These are phyloP conservation scores for Geotrichum bryndzae DNA, from an alignment of 1,139 yeast genomes.

Conservation along the genomic window DNA sequence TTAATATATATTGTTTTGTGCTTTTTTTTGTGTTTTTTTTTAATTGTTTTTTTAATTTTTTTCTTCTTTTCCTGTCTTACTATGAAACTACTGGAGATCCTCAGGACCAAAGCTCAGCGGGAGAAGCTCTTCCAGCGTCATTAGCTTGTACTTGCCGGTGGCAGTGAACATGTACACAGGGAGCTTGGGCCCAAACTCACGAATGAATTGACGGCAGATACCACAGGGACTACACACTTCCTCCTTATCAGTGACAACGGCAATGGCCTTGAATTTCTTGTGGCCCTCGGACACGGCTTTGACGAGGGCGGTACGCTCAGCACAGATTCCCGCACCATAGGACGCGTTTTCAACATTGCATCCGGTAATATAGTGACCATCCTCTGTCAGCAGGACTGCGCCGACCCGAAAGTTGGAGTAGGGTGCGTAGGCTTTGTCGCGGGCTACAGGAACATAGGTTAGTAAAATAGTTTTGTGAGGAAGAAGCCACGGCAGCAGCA, in stretches of 20 bases:
- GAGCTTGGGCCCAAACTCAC: slow-evolving; percentile 53
- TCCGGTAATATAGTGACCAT: slow-evolving; percentile 53
- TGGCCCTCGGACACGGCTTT: slow-evolving; percentile 42
- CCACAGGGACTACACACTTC: slow-evolving; percentile 84
- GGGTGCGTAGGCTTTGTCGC: slow-evolving; percentile 59
- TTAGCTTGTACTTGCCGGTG: slow-evolving; percentile 30
- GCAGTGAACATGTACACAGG: slow-evolving; percentile 32
- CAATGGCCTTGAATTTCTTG: slow-evolving; percentile 52
- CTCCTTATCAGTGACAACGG: slow-evolving; percentile 59
- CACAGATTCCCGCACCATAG: slow-evolving; percentile 84
- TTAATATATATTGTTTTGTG: not conserved
- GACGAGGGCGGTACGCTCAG: slow-evolving; percentile 75
- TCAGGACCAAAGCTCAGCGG: slow-evolving; percentile 90
- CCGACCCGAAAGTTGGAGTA: slow-evolving; percentile 88
- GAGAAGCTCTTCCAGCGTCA: slow-evolving; percentile 53
- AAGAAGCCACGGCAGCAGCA: not conserved
- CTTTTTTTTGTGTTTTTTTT: not conserved
- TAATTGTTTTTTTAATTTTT: not conserved
- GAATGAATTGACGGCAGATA: slow-evolving; percentile 79
- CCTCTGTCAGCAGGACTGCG: slow-evolving; percentile 53
- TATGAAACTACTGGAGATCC: slow-evolving; percentile 37
- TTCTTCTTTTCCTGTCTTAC: not conserved
- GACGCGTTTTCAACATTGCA: slow-evolving; percentile 93
- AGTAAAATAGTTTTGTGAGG: not conserved
- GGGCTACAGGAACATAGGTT: slow-evolving; percentile 21